These are phyloP conservation scores for Rhodotorula glutinis DNA, from an alignment of 1,284 basidiomycete species.

Conservation along the genomic window DNA sequence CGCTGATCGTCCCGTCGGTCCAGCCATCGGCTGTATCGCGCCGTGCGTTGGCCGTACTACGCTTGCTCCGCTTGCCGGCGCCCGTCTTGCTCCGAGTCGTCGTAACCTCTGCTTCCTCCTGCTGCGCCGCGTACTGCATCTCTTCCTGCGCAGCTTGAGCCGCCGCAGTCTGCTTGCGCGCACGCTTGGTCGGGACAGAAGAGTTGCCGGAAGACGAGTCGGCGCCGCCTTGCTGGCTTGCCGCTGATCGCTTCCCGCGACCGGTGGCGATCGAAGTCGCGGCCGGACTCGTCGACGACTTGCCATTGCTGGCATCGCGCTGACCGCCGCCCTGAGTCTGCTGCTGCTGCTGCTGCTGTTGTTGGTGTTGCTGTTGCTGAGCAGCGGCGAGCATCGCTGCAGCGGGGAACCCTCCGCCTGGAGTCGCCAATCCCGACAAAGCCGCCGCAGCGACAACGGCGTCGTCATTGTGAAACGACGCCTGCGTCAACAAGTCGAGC, in stretches of 20 bases:
- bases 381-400: conserved; percentile 24
- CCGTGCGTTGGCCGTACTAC: neutral
- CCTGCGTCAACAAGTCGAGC: conserved; percentile 46
- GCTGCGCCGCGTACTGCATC: neutral
- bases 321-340: neutral
- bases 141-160: conserved; percentile 19
- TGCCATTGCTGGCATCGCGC: neutral
- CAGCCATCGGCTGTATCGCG: neutral
- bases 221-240: neutral
- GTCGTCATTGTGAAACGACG: conserved; percentile 34
- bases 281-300: conserved; percentile 4
- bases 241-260: conserved; percentile 12
- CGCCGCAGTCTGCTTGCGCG: conserved; percentile 13
- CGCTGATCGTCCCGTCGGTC: conserved; percentile 1
- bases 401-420: conserved; percentile 27
- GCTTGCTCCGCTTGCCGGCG: conserved; percentile 24
- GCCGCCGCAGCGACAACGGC: conserved; percentile 41
- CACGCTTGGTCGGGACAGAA: conserved; percentile 3
- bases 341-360: conserved; percentile 1
- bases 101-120: conserved; percentile 4
- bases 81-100: conserved; percentile 19
- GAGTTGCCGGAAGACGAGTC: neutral
- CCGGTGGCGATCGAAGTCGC: conserved; percentile 3
- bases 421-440: conserved; percentile 42
- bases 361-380: conserved; percentile 3